Evolutionary conservation across 352 stramenopile genomes (phyloP), one percentile per base, ranked within the genome.

Genomic region (Phytopythium cucurbitacearum): DNA sequence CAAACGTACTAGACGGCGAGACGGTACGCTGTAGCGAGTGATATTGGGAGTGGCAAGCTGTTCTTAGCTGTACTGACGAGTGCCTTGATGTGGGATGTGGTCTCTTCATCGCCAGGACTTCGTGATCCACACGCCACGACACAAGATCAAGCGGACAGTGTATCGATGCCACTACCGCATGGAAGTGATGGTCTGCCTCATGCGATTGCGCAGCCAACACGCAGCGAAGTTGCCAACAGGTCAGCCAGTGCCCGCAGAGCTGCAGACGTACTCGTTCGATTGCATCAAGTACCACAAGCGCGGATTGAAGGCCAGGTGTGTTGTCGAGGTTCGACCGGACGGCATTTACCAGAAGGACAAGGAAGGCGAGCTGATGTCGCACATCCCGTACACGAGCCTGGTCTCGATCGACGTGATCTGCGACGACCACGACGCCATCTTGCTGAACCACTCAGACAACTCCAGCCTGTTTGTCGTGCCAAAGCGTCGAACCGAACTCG

Each of bases 341-440:
- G 82, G 82, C 35, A 80, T 93, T 42, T 87, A 87, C 60, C 82
- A 93, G 55, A 73, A 70, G 44, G 82, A 93, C 57, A 69, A 62
- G 2, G 82, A 93, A 48, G 80, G 75, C 40, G 82, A 93, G 35
- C 37, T 90, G 15, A 86, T 89, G 72, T 89, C 76, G 36, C 75
- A 89, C 63, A 90, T 93, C 51, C 67, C 78, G 16, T 93, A 90
- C 57, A 91, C 82, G 9, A 91, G 78, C 50, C 62, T 93, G 16
- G 82, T 93, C 21, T 93, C 82, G 0, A 89, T 93, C 38, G 80
- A 93, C 48, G 40, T 93, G 46, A 80, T 93, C n/a, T 87, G 73
- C 40, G 78, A 93, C 55, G 65, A 89, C 48, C 74, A 80, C 48
- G 71, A 85, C 10, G 80, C 78, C 10, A 84, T 93, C 51, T 49